Conservation (phyloP, 495 filamentous ascomycete genomes). For the Trichoderma virens region DNA sequence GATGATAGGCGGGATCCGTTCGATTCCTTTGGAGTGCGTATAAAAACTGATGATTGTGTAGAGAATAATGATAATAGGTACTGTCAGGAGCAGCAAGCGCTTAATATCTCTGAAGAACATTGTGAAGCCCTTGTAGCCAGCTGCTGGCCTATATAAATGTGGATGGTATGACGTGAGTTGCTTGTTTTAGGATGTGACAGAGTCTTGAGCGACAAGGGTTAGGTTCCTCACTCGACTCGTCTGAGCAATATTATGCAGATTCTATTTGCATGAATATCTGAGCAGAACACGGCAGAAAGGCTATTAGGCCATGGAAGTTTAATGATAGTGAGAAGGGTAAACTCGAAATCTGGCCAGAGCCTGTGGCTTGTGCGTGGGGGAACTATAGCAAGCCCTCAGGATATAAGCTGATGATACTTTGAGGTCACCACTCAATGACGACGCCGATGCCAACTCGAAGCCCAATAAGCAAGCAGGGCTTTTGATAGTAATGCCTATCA, state of each 20-base stretch:
- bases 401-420: neutral
- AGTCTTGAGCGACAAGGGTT: neutral
- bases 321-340: neutral
- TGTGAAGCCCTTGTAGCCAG: neutral
- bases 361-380: neutral
- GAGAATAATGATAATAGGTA: slow-evolving; percentile 10
- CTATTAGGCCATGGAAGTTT: neutral
- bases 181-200: neutral
- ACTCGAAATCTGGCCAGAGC: neutral
- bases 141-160: neutral
- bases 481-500: neutral
- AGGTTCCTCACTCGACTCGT: neutral
- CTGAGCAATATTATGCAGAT: neutral
- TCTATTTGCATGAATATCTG: neutral
- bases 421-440: neutral
- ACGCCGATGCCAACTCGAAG: no score
- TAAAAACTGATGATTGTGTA: neutral
- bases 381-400: neutral
- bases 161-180: neutral
- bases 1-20: neutral
- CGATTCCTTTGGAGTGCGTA: neutral
- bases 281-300: neutral
- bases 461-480: no score
- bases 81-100: slow-evolving; percentile 22
- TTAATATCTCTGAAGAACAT: slow-evolving; percentile 29